Percentiles rank a stretch among this genome's conserved stretches.
These are phyloP conservation scores for Aegilops speltoides DNA, from an alignment of 176 grass and related monocot species.

Conservation along the genomic window DNA sequence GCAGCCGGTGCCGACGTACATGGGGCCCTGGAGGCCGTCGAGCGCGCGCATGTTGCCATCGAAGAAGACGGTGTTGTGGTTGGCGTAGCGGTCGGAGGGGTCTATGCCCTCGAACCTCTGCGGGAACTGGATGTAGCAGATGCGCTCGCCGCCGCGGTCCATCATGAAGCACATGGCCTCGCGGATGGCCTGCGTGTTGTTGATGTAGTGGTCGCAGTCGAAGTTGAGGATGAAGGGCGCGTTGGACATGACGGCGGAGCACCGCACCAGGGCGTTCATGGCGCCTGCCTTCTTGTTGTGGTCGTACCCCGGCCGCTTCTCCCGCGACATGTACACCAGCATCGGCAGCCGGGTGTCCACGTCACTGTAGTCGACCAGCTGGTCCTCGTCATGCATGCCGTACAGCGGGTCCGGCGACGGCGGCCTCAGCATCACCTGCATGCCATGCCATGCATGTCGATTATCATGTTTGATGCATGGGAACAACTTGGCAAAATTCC, in stretches of 20 bases:
- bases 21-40: constrained; percentile 86
- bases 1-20: constrained; percentile 95
- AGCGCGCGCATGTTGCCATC: constrained; percentile 99
- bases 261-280: constrained; percentile 90
- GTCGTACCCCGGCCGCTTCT: constrained; percentile 87
- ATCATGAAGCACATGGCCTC: constrained; percentile 98
- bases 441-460: background rate
- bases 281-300: constrained; percentile 99
- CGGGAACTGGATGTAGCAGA: constrained; percentile 92
- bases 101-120: constrained; percentile 96
- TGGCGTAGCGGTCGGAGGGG: constrained; percentile 91
- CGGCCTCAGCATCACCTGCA: constrained; percentile 85
- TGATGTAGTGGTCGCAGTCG: constrained; percentile 98
- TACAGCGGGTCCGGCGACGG: constrained; percentile 64
- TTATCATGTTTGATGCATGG: too few relatives aligned
- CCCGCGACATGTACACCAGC: constrained; percentile 83
- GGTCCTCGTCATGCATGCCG: constrained; percentile 77
- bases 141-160: constrained; percentile 86
- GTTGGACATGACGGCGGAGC: constrained; percentile 91
- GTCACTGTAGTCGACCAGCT: constrained; percentile 79
- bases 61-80: constrained; percentile 99
- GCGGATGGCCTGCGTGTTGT: constrained; percentile 67
- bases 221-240: constrained; percentile 98
- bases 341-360: constrained; percentile 89
- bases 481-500: too few relatives aligned